A percentile compares a stretch with the other conserved stretches of the same genome.
phyloP scores from a whole-genome alignment of 495 filamentous ascomycete species.

The Hapsidospora chrysogenum region DNA sequence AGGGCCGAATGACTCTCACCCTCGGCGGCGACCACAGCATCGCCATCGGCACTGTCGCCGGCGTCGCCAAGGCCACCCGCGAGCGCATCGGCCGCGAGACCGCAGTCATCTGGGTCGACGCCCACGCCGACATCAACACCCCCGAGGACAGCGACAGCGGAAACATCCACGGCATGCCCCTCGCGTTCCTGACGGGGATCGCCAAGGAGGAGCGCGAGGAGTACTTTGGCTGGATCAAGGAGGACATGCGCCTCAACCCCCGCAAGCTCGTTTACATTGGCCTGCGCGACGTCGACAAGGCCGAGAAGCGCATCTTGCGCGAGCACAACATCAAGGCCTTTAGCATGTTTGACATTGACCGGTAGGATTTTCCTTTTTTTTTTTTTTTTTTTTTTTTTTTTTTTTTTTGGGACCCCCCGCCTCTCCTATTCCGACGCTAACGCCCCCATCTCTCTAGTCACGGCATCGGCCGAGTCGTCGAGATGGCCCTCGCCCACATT shows the following conservation, averaged over 20 bases:
- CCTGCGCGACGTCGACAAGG: conserved; percentile 76
- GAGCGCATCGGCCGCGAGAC: conserved; percentile 70
- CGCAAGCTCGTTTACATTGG: conserved; percentile 96
- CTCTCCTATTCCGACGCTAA: no score
- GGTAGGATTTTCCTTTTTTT: conserved; percentile 30
- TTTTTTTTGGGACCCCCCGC: no score
- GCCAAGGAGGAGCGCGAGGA: conserved; percentile 54
- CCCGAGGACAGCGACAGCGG: conserved; percentile 80
- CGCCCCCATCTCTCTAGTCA: conserved; percentile 30
- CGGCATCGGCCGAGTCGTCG: conserved; percentile 90
- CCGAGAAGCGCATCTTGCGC: conserved; percentile 77
- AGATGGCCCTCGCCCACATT: conserved; percentile 91
- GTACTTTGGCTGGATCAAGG: conserved; percentile 75
- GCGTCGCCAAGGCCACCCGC: conserved; percentile 66
- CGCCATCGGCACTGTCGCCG: conserved; percentile 81
- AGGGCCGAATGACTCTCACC: conserved; percentile 80
- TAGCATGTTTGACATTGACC: conserved; percentile 96
- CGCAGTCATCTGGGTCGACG: conserved; percentile 96
- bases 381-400: background rate
- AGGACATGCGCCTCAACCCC: conserved; percentile 38
- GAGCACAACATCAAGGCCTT: conserved; percentile 90
- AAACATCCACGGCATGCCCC: conserved; percentile 97
- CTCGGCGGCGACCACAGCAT: conserved; percentile 94
- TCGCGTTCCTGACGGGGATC: conserved; percentile 77
- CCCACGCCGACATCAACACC: conserved; percentile 93